Base-by-base conservation (phyloP, 2,329 filamentous ascomycete genomes). In the Beauveria australis region DNA sequence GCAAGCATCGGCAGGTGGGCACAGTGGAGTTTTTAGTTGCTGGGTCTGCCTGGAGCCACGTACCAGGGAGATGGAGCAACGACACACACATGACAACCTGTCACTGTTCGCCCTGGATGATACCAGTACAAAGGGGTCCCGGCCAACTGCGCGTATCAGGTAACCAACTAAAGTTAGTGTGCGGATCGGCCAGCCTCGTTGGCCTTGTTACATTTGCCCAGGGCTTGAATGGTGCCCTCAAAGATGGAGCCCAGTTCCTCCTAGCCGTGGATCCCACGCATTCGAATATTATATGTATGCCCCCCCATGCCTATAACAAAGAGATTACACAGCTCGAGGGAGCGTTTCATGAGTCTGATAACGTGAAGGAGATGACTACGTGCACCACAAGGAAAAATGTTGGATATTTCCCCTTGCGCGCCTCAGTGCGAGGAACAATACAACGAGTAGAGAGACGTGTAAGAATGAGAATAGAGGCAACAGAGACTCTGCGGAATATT, bases 141-240 rank as follows among this genome's bases (percentile, higher is more conserved):
- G 33, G 33, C 33, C 33, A 37, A 37, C 33, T 12, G 14, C 37
- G 16, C 26, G 10, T 33, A 33, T 33, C 30, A 33, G 24, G 24
- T 10, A 22, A 22, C 22, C 22, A 22, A 22, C 22, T 22, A 22
- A 22, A 22, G 22, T 22, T 22, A 52, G 22, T 37, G 26, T 52
- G 48, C 56, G 56, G 56, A 59, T 59, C 56, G 48, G 56, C 47
- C 40, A 59, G 56, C 56, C 56, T 59, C 48, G 56, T 59, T 37
- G 33, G 22, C 33, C 56, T 59, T 37, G 56, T 59, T 52, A 59
- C 56, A 59, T 59, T 37, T 59, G 55, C n/a, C 40, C 18, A 54
- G 22, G 22, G 24, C 30, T 59, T 44, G 16, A 58, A 47, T 19
- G 30, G 46, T 49, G 24, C 47, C 55, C 26, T 28, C 33, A 4